Evolutionary conservation across 2,329 filamentous ascomycete genomes (phyloP).

Genomic region (Nakataea oryzae): DNA sequence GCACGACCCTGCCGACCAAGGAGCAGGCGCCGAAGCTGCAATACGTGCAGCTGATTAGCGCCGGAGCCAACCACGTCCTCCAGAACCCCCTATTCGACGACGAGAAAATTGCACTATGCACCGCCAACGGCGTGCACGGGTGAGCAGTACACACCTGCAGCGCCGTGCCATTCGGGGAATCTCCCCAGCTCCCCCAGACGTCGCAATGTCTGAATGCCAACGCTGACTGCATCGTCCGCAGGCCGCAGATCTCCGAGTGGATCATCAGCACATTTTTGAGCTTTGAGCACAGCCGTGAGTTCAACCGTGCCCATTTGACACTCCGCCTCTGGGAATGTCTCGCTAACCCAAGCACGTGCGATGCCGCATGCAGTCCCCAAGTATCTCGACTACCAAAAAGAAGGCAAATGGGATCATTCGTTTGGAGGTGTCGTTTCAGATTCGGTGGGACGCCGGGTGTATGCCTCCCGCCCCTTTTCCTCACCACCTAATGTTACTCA

Average conservation of each 20-base stretch:
- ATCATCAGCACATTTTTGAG: constrained; percentile 17
- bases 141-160: constrained; percentile 17
- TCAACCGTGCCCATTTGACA: neutral
- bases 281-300: constrained; percentile 11
- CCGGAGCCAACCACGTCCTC: constrained; percentile 40
- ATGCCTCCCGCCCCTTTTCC: neutral
- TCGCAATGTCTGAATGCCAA: neutral
- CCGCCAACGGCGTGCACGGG: constrained; percentile 49
- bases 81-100: constrained; percentile 36
- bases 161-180: no score
- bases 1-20: constrained; percentile 24
- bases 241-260: constrained; percentile 21
- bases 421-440: constrained; percentile 12
- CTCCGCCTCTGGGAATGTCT: neutral
- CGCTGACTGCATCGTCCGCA: constrained; percentile 5
- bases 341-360: neutral
- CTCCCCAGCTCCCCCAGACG: no score
- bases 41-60: constrained; percentile 43
- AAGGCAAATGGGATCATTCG: constrained; percentile 3
- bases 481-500: neutral
- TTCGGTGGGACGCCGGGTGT: constrained; percentile 21
- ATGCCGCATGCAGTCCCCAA: constrained; percentile 6
- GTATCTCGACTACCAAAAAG: constrained; percentile 11
- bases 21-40: constrained; percentile 35
- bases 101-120: constrained; percentile 38